phyloP scores from a whole-genome alignment of 2,329 filamentous ascomycete species.

The Aspergillus thermomutatus region DNA sequence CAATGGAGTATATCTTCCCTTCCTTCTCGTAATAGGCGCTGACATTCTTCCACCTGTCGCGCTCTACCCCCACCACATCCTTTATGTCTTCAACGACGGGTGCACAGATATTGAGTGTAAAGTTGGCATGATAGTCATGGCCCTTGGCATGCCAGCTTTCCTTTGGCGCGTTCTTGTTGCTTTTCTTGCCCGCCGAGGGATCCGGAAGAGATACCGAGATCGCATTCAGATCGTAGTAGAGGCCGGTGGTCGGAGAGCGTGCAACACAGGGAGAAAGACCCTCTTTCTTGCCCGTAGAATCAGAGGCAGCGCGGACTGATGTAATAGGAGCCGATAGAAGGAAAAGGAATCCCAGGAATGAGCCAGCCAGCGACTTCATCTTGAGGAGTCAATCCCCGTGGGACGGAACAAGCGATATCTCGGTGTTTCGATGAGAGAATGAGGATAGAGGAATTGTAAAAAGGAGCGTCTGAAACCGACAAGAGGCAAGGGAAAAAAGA shows the following conservation, averaged over 20 bases:
- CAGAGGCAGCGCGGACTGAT: conserved; percentile 31
- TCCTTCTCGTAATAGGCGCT: conserved; percentile 48
- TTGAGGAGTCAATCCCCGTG: conserved; percentile 10
- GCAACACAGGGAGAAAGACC: conserved; percentile 59
- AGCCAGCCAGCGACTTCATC: conserved; percentile 35
- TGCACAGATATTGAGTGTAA: conserved; percentile 50
- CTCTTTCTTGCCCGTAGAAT: conserved; percentile 40
- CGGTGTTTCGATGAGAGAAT: not conserved
- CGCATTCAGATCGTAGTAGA: conserved; percentile 62
- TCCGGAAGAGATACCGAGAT: conserved; percentile 52
- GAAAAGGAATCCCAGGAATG: conserved; percentile 29
- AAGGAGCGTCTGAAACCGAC: not conserved
- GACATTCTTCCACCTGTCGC: conserved; percentile 43
- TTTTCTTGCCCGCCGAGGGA: conserved; percentile 38
- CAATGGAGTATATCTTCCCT: conserved; percentile 45
- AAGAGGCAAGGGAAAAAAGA: not conserved
- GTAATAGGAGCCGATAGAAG: conserved; percentile 32
- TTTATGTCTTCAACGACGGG: conserved; percentile 47
- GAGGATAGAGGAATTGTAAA: not conserved
- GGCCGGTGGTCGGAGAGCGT: conserved; percentile 57
- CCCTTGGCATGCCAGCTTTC: conserved; percentile 49
- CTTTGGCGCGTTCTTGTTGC: conserved; percentile 34
- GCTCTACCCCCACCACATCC: conserved; percentile 45
- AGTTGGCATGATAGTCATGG: conserved; percentile 50
- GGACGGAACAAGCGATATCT: not conserved